Evolutionary conservation across 208 protist genomes (phyloP).

Genomic region (Trypanosoma grayi): DNA sequence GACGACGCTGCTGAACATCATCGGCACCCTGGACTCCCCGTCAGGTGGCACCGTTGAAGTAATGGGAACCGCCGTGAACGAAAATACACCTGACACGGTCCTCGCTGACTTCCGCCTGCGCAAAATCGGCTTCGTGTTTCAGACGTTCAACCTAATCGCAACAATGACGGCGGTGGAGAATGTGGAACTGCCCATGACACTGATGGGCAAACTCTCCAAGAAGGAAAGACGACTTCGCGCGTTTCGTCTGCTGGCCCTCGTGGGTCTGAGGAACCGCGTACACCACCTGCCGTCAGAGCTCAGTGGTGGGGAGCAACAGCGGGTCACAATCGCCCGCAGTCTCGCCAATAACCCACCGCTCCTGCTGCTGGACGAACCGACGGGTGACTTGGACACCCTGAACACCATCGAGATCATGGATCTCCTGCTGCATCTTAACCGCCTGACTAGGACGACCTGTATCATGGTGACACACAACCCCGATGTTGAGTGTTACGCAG

Average conservation of each 20-base stretch:
- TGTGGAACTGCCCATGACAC: conserved; percentile 97
- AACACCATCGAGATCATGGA: conserved; percentile 98
- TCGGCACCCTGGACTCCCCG: conserved; percentile 91
- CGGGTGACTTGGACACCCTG: conserved; percentile 94
- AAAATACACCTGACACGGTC: conserved; percentile 62
- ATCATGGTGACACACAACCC: conserved; percentile 98
- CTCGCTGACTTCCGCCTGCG: conserved; percentile 91
- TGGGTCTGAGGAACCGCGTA: conserved; percentile 95
- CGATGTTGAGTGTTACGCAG: conserved; percentile 97
- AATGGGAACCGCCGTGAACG: conserved; percentile 66
- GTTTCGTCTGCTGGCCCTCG: conserved; percentile 86
- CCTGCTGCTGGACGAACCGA: conserved; percentile 96
- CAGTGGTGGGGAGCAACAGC: conserved; percentile 97
- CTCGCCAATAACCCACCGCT: conserved; percentile 95
- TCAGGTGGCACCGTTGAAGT: conserved; percentile 86
- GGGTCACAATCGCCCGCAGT: conserved; percentile 91
- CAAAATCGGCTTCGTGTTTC: conserved; percentile 96
- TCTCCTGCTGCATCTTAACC: conserved; percentile 95
- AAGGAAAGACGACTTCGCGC: conserved; percentile 85
- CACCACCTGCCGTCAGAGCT: conserved; percentile 96
- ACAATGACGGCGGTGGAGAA: conserved; percentile 97
- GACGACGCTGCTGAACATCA: conserved; percentile 95
- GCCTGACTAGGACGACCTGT: conserved; percentile 88
- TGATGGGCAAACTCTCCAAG: conserved; percentile 80
- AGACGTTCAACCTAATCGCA: conserved; percentile 97